A percentile compares a stretch with the other conserved stretches of the same genome.
phyloP scores from a whole-genome alignment of 164 flowering plant genomes.

The Litsea cubeba region DNA sequence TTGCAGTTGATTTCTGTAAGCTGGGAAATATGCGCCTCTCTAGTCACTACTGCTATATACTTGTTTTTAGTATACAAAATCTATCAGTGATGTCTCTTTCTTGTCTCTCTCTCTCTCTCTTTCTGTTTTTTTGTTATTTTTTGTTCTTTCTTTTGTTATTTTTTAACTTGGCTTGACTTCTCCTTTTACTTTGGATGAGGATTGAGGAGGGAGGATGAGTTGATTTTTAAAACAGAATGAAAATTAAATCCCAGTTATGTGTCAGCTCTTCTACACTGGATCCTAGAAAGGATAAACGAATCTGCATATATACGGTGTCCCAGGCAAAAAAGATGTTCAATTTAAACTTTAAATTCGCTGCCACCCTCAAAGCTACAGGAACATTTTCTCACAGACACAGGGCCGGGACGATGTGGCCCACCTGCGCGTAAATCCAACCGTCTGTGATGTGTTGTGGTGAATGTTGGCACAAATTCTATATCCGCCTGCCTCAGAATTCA shows the following conservation, averaged over 20 bases:
- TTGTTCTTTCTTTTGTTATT: background rate
- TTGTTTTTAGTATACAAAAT: background rate
- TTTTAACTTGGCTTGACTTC: background rate
- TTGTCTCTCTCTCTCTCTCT: constrained; percentile 1
- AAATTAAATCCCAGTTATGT: background rate
- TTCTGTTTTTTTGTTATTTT: background rate
- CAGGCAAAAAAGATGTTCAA: no score
- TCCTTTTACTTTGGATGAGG: constrained; percentile 3
- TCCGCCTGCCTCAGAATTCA: no score
- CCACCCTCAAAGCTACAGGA: no score
- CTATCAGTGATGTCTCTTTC: constrained; percentile 5
- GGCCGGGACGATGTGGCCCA: no score
- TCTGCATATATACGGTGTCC: background rate
- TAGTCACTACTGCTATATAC: constrained; percentile 4
- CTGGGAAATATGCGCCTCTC: constrained; percentile 10
- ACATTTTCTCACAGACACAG: no score
- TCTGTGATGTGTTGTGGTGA: no score
- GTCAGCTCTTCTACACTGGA: constrained; percentile 2
- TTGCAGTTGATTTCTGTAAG: constrained; percentile 25
- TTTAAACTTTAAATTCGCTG: background rate
- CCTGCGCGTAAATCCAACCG: no score
- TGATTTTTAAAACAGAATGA: background rate
- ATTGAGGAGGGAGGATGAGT: background rate
- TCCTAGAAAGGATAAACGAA: constrained; percentile 2
- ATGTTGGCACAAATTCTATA: no score